Evolutionary conservation across 2,329 filamentous ascomycete species (phyloP).

Genomic region (Sporothrix humicola): DNA sequence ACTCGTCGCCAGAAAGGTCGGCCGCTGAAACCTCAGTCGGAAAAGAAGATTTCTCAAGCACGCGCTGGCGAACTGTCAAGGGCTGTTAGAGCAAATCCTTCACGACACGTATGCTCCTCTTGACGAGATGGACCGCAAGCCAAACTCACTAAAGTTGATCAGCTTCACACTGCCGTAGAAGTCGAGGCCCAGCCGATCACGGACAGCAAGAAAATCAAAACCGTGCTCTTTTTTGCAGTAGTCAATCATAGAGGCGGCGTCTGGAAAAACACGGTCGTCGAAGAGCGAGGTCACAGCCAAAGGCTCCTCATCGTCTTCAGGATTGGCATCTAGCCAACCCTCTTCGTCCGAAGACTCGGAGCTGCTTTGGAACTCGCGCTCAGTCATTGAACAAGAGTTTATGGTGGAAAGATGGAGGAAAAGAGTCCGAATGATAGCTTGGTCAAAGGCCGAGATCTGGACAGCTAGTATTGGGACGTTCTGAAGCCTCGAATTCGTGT

Average conservation of each 20-base stretch:
- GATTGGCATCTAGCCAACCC: slow-evolving; percentile 49
- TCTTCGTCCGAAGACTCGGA: slow-evolving; percentile 48
- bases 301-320: slow-evolving; percentile 63
- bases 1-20: slow-evolving; percentile 77
- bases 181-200: slow-evolving; percentile 66
- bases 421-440: no score
- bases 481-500: background rate
- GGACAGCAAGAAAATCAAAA: slow-evolving; percentile 69
- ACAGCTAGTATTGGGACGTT: background rate
- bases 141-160: slow-evolving; percentile 66
- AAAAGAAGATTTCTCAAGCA: slow-evolving; percentile 52
- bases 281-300: slow-evolving; percentile 70
- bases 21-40: slow-evolving; percentile 64
- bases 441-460: background rate
- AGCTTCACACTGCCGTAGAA: slow-evolving; percentile 76
- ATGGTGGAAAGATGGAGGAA: no score
- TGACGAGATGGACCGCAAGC: background rate
- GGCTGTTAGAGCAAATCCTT: background rate
- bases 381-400: slow-evolving; percentile 31
- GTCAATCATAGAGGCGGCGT: slow-evolving; percentile 68
- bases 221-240: slow-evolving; percentile 69
- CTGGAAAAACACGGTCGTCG: slow-evolving; percentile 68
- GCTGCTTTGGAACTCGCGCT: slow-evolving; percentile 39
- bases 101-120: background rate
- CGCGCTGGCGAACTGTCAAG: slow-evolving; percentile 53